Evolutionary conservation across 768 basidiomycete species (phyloP), one percentile per base, ranked within the genome.

Genomic region (Boletus subparvulus): DNA sequence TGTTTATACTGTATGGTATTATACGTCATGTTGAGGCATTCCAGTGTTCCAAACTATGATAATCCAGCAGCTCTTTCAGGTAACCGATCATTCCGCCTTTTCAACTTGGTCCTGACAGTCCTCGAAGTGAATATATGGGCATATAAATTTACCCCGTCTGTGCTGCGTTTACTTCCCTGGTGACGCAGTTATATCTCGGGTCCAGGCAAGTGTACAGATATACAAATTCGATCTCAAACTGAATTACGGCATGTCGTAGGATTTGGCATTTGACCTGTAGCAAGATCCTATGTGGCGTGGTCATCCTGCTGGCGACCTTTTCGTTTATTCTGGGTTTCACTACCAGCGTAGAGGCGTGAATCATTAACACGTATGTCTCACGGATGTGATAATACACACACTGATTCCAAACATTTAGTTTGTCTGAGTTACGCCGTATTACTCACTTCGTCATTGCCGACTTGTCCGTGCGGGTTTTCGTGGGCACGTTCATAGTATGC

Each of bases 131-230:
- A 75, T 46, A 69, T 66, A 21, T 83, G 81, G 80, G 77, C 77
- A 4, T 78, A 80, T 44, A 76, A 78, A 3, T 80, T 83, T 53
- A 82, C 81, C 0, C 78, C 81, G 65, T 74, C 19, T 78, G 75
- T 9, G 81, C 77, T 3, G 70, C 78, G 0, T 60, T 80, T 9
- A 75, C 78, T 16, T 81, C 81, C 0, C 62, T 81, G 35, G 67
- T 81, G 13, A 79, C 81, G 1, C 82, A 83, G 59, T 47, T 67
- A 37, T 83, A 81, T 67, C 69, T 82, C 36, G 76, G 73, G 1
- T 73, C 77, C 61, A 77, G 81, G 80, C 76, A 47, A 26, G 74
- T 55, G 19, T 54, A 19, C 11, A 35, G 6, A 21, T 39, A 13
- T 26, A 13, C 46, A 6, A 16, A 19, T 9, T 5, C 9, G 7